A percentile compares a stretch with the other conserved stretches of the same genome.
Conservation (phyloP, 2,329 filamentous ascomycete genomes). For the Bipolaris victoriae region DNA sequence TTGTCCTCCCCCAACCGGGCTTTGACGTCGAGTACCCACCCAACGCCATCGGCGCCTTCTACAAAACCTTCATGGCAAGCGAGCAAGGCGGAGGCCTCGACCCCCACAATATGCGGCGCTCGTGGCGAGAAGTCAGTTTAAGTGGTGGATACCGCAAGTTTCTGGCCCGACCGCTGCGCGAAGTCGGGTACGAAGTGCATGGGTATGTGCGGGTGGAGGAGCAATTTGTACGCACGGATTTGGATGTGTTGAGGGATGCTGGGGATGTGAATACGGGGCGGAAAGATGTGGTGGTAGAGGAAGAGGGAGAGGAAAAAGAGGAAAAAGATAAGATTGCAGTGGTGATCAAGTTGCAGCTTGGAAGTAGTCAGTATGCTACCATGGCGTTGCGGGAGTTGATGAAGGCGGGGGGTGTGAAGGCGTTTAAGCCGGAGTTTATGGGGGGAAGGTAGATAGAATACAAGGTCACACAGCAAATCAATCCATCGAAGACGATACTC, state of each 20-base stretch:
- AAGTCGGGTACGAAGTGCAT: conserved; percentile 71
- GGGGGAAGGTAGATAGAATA: conserved; percentile 48
- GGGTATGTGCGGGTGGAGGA: conserved; percentile 73
- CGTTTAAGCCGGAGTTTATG: conserved; percentile 68
- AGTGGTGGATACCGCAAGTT: conserved; percentile 88
- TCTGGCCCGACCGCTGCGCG: conserved; percentile 70
- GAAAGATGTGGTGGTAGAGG: neutral
- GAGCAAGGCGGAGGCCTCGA: conserved; percentile 78
- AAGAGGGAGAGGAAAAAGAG: conserved; percentile 31
- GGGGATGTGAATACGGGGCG: too few species aligned
- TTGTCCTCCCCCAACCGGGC: conserved; percentile 91
- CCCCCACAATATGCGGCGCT: conserved; percentile 84
- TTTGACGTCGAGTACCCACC: conserved; percentile 86
- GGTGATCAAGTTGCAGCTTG: conserved; percentile 75
- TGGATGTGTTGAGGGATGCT: conserved; percentile 65
- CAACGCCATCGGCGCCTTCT: conserved; percentile 84
- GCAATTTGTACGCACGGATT: conserved; percentile 88
- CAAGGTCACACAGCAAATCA: too few species aligned
- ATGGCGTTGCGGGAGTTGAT: conserved; percentile 82
- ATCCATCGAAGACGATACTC: too few species aligned
- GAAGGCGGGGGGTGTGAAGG: conserved; percentile 66
- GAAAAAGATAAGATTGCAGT: conserved; percentile 65
- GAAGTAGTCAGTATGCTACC: conserved; percentile 82
- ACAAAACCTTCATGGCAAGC: conserved; percentile 82
- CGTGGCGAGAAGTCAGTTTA: conserved; percentile 85